Evolutionary conservation across 441 rosid species (phyloP), one percentile per base, ranked within the genome.

Genomic region (Pelargonium australe): DNA sequence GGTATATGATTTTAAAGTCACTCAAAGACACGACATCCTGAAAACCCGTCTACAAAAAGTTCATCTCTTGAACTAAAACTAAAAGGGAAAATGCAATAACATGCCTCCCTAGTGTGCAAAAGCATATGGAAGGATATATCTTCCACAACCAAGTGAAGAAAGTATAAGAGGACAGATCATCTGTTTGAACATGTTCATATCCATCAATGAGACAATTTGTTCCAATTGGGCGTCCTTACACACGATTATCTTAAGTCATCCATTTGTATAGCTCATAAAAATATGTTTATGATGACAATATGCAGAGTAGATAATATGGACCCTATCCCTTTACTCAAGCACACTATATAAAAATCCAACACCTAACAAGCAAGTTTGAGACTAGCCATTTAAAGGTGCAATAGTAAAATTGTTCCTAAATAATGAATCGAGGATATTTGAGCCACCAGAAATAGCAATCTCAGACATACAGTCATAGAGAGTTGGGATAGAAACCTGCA

Each of bases 401-500:
- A 23, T 23, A 23, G 25, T 23, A 23, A 2, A 23, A 23, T 23
- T 23, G 25, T 23, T 23, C 25, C 25, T 23, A 23, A 23, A 23
- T 23, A 23, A 23, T 23, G 1, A 23, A 23, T 23, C 2, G 25
- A 23, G 25, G 25, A 23, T 23, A 47, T 47, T 1, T 13, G 4
- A n/a, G 12, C 53, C 53, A 9, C 53, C 53, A 10, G 53, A 47
- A 47, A 9, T n/a, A 9, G 12, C n/a, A 47, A 47, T 10, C 53
- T 47, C 53, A 47, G 3, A 13, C 53, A 47, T 47, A 47, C 12
- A 11, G 3, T 0, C 25, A 65, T 51, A 12, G 8, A 67, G 68
- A 40, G 14, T 5, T 31, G 44, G 61, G 16, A 16, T 0, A n/a
- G 44, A 65, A 69, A 91, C 97, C 87, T 95, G 97, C 77, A 85